A percentile compares a stretch with the other conserved stretches of the same genome.
Evolutionary conservation across 176 grass and related monocot genomes (phyloP).

Genomic region (Panicum miliaceum): DNA sequence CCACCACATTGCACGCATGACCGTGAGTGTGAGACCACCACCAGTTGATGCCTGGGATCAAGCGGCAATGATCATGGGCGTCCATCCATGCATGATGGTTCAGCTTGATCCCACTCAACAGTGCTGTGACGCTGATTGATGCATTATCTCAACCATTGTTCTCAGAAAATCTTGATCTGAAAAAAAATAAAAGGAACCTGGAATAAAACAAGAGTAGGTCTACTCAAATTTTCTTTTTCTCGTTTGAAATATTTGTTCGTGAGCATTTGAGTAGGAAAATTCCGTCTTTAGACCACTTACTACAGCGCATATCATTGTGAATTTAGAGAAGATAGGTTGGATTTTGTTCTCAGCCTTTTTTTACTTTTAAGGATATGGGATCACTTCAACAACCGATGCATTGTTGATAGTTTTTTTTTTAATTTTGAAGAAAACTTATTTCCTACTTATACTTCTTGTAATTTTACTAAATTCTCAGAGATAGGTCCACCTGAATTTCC

Average conservation of each 20-base stretch:
- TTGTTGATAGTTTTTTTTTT: no score
- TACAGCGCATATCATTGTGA: not conserved
- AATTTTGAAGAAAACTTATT: not conserved
- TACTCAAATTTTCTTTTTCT: not conserved
- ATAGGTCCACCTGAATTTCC: not conserved
- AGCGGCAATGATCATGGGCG: constrained; percentile 38
- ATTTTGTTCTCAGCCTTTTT: no score
- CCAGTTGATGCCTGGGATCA: constrained; percentile 41
- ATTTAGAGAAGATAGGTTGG: no score
- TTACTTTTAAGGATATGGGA: no score
- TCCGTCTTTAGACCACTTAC: no score
- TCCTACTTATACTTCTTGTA: not conserved
- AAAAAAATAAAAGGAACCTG: not conserved
- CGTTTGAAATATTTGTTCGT: not conserved
- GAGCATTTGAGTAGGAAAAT: not conserved
- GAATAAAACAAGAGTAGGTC: not conserved
- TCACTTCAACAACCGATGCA: no score
- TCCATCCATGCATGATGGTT: constrained; percentile 30
- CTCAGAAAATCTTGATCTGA: no score
- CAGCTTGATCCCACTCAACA: constrained; percentile 30
- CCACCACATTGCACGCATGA: constrained; percentile 42
- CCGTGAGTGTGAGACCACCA: constrained; percentile 45
- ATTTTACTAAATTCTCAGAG: not conserved
- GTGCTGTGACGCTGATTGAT: constrained; percentile 4
- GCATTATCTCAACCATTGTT: not conserved